These are phyloP conservation scores for Cystofilobasidium ferigula DNA, from an alignment of 768 basidiomycete species.

Conservation along the genomic window DNA sequence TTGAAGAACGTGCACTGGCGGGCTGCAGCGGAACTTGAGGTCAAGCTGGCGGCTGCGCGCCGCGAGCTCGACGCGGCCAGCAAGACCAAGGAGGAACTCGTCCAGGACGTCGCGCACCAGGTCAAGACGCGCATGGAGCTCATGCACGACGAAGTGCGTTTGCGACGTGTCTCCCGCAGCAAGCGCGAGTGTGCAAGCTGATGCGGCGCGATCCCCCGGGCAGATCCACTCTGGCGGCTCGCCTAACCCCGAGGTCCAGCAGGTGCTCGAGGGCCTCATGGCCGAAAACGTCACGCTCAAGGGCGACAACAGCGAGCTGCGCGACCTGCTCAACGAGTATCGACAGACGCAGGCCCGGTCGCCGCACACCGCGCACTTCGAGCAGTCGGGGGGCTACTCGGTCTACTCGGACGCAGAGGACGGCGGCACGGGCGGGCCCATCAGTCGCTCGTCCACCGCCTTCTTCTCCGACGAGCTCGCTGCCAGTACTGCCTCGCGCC, in stretches of 20 bases:
- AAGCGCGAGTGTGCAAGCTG: neutral
- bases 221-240: slow-evolving; percentile 20
- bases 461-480: slow-evolving; percentile 27
- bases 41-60: slow-evolving; percentile 27
- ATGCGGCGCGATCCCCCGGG: slow-evolving; percentile 4
- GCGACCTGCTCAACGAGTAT: slow-evolving; percentile 58
- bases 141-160: slow-evolving; percentile 32
- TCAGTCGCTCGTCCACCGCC: slow-evolving; percentile 22
- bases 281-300: slow-evolving; percentile 73
- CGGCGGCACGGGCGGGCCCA: neutral
- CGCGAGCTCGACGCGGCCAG: slow-evolving; percentile 33
- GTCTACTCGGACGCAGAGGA: slow-evolving; percentile 12
- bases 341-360: slow-evolving; percentile 45
- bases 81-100: slow-evolving; percentile 32
- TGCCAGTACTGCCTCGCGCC: slow-evolving; percentile 14
- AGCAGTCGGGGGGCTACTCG: neutral
- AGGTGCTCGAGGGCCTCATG: slow-evolving; percentile 61
- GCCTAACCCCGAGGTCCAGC: slow-evolving; percentile 24
- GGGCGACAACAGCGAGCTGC: slow-evolving; percentile 68
- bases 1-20: neutral
- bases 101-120: slow-evolving; percentile 33
- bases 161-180: too few relatives aligned
- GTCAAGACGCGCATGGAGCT: slow-evolving; percentile 32
- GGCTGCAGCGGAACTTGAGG: slow-evolving; percentile 32
- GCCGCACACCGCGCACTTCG: neutral